Evolutionary conservation across 1,139 yeast genomes (phyloP), one percentile per base, ranked within the genome.

Genomic region (Nakaseomyces nivariensis): DNA sequence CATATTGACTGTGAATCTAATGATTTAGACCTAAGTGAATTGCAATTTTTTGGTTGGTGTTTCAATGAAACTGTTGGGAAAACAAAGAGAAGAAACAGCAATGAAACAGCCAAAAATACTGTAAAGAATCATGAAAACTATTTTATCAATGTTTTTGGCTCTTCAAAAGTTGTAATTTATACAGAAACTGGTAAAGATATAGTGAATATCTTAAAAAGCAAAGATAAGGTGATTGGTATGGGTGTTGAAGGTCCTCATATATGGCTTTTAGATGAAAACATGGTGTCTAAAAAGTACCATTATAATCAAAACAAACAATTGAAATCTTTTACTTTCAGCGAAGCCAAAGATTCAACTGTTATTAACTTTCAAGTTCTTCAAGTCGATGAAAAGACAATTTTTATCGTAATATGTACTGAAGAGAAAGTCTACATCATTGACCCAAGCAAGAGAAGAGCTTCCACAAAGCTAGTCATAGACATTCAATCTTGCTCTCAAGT

Each of bases 391-490:
- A 51, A 44, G 13, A 38, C 43, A n/a, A 36, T 46, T 5, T 53
- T 56, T 38, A 55, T 61, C 37, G 48, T 53, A 10, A 47, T 56
- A 4, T 52, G 55, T 13, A 56, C 65, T 5, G 61, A 60, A 44
- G 51, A 58, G 4, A 46, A 48, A n/a, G 54, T 64, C 9, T 62
- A 60, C 51, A 53, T 66, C 9, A 51, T 65, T 17, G 68, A 66
- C 48, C 67, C 67, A 32, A 56, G 59, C 24, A 63, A 64, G 51
- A 65, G 67, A 51, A 62, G 66, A 50, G 68, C 68, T 9, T 49
- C 55, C 2, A 61, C 64, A 1, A 49, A 58, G 29, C 55, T 60
- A 7, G 57, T 52, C 36, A 51, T 62, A 25, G 59, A 58, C 5
- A 40, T 57, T n/a, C 6, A n/a, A 9, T 27, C 4, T 5, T 41